Evolutionary conservation across 176 grass and related monocot genomes (phyloP).

Genomic region (Olyra latifolia): DNA sequence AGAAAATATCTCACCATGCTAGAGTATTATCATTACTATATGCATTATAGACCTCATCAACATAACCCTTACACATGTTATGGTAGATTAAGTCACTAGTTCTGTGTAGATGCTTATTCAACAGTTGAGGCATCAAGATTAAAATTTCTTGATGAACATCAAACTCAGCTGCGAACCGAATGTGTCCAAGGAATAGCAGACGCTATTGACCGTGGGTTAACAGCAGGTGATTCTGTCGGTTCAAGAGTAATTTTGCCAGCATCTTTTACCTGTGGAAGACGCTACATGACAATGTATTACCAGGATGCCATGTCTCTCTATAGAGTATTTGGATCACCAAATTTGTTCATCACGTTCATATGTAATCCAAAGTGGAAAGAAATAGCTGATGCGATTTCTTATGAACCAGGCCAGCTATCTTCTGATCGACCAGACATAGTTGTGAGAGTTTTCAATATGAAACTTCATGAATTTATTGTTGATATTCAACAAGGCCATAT

Average conservation of each 20-base stretch:
- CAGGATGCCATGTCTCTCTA: background rate
- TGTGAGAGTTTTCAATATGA: background rate
- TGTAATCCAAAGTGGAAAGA: slow-evolving; percentile 2
- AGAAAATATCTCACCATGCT: too few species aligned
- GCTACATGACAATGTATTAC: background rate
- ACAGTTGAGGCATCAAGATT: too few species aligned
- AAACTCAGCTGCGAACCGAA: too few species aligned
- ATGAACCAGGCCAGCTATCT: background rate
- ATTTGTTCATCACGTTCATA: background rate
- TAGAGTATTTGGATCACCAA: background rate
- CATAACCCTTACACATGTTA: too few species aligned
- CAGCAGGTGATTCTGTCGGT: too few species aligned
- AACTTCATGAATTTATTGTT: background rate
- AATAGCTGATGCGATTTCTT: background rate
- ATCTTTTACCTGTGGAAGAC: background rate
- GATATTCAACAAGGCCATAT: background rate
- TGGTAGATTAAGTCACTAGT: too few species aligned
- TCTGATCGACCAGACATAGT: background rate
- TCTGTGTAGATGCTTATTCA: too few species aligned
- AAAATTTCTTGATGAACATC: too few species aligned
- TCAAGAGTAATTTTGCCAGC: background rate
- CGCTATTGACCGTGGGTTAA: too few species aligned
- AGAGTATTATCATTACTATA: too few species aligned
- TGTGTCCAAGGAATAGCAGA: too few species aligned
- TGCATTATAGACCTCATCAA: too few species aligned